Percentiles rank a stretch among this genome's conserved stretches.
These are phyloP conservation scores for Pleurostoma richardsiae DNA, from an alignment of 2,329 filamentous ascomycete genomes.

Conservation along the genomic window DNA sequence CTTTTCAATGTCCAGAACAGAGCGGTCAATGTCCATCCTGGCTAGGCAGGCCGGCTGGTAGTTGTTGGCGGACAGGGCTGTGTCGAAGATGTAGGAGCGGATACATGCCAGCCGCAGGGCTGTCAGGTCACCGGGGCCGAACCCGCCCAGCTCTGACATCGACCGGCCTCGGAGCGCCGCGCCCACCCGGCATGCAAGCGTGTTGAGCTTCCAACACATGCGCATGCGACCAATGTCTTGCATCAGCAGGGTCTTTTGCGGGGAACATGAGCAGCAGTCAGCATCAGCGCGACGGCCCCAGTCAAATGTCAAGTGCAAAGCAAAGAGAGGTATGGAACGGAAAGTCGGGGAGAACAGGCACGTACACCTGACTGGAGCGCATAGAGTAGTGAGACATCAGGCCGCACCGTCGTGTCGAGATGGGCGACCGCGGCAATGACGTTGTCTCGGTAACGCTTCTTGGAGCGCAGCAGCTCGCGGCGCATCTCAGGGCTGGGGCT, in stretches of 20 bases:
- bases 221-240: background rate
- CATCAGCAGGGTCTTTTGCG: background rate
- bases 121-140: background rate
- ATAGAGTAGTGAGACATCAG: background rate
- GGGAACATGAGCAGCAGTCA: no score
- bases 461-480: background rate
- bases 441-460: background rate
- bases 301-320: no score
- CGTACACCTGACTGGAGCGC: background rate
- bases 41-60: background rate
- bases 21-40: background rate
- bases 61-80: background rate
- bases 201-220: background rate
- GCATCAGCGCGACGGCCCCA: no score
- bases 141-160: background rate
- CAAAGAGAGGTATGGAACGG: no score
- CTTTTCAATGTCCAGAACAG: background rate
- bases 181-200: background rate
- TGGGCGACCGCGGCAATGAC: background rate
- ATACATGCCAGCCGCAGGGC: background rate
- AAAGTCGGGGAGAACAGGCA: no score
- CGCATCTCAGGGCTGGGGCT: background rate
- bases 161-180: background rate
- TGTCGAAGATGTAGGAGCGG: background rate
- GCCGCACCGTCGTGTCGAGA: background rate